A percentile compares a stretch with the other conserved stretches of the same genome.
Conservation (phyloP, 2,329 filamentous ascomycete species). For the Botrytis byssoidea region DNA sequence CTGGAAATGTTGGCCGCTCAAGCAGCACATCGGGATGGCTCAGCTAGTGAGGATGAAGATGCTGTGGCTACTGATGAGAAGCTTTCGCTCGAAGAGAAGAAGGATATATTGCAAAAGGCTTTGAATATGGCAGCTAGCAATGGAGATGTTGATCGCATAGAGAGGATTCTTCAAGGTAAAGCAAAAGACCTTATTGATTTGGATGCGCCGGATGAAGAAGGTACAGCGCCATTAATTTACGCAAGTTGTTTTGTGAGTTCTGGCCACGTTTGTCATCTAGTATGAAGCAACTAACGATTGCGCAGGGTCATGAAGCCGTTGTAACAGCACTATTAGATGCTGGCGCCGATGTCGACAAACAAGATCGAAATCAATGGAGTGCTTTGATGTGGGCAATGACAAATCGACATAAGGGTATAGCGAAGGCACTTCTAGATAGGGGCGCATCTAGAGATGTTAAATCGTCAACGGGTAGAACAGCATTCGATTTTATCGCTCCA, state of each 20-base stretch:
- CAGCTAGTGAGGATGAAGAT: conserved; percentile 75
- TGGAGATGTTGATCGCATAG: conserved; percentile 80
- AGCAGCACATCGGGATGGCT: conserved; percentile 76
- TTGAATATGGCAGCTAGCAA: conserved; percentile 96
- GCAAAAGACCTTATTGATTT: conserved; percentile 77
- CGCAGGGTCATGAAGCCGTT: conserved; percentile 80
- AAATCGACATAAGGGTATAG: conserved; percentile 93
- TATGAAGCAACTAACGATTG: conserved; percentile 24
- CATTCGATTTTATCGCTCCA: conserved; percentile 91
- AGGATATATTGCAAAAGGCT: conserved; percentile 76
- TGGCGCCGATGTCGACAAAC: conserved; percentile 84
- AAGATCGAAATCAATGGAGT: conserved; percentile 96
- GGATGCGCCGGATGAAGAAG: conserved; percentile 87
- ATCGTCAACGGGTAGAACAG: conserved; percentile 88
- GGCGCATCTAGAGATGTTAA: conserved; percentile 95
- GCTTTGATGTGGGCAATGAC: conserved; percentile 99
- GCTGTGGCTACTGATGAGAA: conserved; percentile 73
- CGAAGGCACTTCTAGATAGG: conserved; percentile 86
- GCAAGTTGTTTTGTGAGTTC: conserved; percentile 88
- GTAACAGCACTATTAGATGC: conserved; percentile 81
- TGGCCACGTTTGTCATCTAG: background rate
- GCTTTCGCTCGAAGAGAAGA: conserved; percentile 75
- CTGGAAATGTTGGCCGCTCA: conserved; percentile 97
- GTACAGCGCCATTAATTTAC: conserved; percentile 94
- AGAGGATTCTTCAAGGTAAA: conserved; percentile 70